Evolutionary conservation across 257 asterid species (phyloP).

Genomic region (Ligustrum vulgare): DNA sequence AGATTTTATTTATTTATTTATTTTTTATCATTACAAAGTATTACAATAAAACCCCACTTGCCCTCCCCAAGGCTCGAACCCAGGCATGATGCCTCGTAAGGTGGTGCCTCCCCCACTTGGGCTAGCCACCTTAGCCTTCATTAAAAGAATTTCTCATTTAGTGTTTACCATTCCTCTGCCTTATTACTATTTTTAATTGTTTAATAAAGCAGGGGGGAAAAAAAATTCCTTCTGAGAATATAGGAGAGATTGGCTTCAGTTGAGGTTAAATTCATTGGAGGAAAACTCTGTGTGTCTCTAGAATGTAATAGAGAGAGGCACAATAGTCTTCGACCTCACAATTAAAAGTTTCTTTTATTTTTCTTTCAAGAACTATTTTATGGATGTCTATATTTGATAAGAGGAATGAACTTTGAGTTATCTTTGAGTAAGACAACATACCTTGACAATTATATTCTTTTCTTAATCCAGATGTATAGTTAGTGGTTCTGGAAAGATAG

Average conservation of each 20-base stretch:
- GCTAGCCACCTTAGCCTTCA: too few species aligned
- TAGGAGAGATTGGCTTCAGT: neutral
- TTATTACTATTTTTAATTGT: neutral
- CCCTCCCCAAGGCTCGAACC: too few species aligned
- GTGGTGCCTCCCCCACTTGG: too few species aligned
- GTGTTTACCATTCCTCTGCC: neutral
- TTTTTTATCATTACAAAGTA: too few species aligned
- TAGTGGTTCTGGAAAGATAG: constrained; percentile 97
- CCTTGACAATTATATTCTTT: constrained; percentile 17
- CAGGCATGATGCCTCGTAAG: too few species aligned
- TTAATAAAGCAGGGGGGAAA: neutral
- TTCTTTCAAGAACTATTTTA: constrained; percentile 8
- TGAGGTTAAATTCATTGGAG: constrained; percentile 14
- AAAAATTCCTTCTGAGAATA: neutral
- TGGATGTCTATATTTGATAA: constrained; percentile 11
- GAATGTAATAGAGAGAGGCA: constrained; percentile 10
- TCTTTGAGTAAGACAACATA: constrained; percentile 9
- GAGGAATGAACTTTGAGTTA: constrained; percentile 13
- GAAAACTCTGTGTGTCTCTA: neutral
- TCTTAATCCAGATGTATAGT: constrained; percentile 79
- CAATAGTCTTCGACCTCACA: constrained; percentile 13
- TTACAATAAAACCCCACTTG: too few species aligned
- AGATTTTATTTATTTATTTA: too few species aligned
- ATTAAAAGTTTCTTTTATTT: constrained; percentile 8
- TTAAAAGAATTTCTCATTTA: constrained; percentile 7